Conservation (phyloP, 331 rosid genomes). For the Arachis monticola region DNA sequence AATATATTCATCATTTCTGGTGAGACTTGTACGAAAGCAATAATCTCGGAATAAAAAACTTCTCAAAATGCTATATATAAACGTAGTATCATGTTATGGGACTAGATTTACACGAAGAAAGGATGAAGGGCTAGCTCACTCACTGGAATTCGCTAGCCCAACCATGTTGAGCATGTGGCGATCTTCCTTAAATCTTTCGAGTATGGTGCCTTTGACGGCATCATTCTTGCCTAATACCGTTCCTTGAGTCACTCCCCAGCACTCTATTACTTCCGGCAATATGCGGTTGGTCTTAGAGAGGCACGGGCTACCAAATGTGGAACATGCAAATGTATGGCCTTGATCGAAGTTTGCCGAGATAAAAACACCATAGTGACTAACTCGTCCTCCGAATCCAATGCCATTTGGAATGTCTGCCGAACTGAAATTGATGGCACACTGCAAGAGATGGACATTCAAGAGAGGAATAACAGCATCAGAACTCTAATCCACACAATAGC, state of each 20-base stretch:
- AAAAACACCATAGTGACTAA: constrained; percentile 80
- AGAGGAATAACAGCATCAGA: neutral
- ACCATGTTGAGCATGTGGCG: constrained; percentile 72
- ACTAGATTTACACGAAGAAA: neutral
- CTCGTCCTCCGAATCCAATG: constrained; percentile 86
- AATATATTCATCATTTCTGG: no score
- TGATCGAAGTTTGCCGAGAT: constrained; percentile 75
- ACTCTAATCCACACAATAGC: neutral
- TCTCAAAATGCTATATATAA: neutral
- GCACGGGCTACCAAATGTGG: constrained; percentile 89
- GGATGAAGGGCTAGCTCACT: constrained; percentile 32
- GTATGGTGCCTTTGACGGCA: constrained; percentile 50
- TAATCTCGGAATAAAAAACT: neutral
- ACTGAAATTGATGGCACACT: constrained; percentile 90
- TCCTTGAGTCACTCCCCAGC: constrained; percentile 80
- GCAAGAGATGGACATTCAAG: constrained; percentile 17
- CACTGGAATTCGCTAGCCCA: constrained; percentile 86
- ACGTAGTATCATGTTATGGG: neutral
- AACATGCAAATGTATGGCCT: constrained; percentile 79
- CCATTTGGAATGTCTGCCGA: constrained; percentile 94
- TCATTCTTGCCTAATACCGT: constrained; percentile 50
- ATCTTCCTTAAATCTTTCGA: constrained; percentile 89
- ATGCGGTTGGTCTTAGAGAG: constrained; percentile 70
- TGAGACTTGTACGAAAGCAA: neutral
- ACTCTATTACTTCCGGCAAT: constrained; percentile 82